Evolutionary conservation across 768 basidiomycete species (phyloP).

Genomic region (Auricularia sp.): DNA sequence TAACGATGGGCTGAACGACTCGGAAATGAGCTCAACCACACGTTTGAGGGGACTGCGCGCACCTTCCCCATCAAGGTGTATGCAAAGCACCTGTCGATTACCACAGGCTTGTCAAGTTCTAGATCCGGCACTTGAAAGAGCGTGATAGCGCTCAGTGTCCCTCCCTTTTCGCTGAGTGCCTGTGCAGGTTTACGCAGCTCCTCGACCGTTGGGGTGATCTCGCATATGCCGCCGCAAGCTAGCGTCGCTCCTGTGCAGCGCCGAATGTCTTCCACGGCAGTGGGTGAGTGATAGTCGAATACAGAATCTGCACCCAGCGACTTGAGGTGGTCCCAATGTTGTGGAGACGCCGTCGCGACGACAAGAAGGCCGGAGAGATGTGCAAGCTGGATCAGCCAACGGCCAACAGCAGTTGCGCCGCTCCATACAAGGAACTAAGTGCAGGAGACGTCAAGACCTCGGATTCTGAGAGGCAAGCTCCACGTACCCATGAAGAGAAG

Average conservation of each 20-base stretch:
- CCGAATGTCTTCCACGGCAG: not conserved
- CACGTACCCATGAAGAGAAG: not conserved
- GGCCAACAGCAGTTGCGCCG: slow-evolving; percentile 17
- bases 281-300: not conserved
- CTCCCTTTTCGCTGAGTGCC: not conserved
- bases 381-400: not conserved
- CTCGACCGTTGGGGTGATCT: not conserved
- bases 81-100: not conserved
- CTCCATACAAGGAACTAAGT: slow-evolving; percentile 20
- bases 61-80: not conserved
- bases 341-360: not conserved
- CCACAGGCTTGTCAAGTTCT: not conserved
- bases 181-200: not conserved
- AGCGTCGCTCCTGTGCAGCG: not conserved
- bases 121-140: not conserved
- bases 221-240: not conserved
- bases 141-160: not conserved
- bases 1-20: not conserved
- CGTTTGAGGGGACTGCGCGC: not conserved
- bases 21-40: not conserved
- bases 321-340: not conserved
- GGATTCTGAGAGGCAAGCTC: not conserved
- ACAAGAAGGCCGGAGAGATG: not conserved
- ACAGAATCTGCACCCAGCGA: not conserved
- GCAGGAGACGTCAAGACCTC: not conserved